Percentiles rank a stretch among this genome's conserved stretches.
phyloP scores from a whole-genome alignment of 805 yeast species.

The Saccharomyces paradoxus region DNA sequence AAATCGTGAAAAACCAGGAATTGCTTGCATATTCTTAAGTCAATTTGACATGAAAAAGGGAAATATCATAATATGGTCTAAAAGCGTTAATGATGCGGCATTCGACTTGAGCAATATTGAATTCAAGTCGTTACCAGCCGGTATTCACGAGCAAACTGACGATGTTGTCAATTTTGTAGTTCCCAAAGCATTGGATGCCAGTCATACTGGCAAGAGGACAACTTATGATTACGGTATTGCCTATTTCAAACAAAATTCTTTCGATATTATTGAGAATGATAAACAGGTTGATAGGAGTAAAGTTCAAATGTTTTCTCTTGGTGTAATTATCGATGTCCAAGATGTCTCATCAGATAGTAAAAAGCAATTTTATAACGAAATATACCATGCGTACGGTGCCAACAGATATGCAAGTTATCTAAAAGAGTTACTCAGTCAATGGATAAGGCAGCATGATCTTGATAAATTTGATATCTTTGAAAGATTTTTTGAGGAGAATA shows the following conservation, averaged over 20 bases:
- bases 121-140: slow-evolving; percentile 61
- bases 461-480: slow-evolving; percentile 12
- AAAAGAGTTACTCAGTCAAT: slow-evolving; percentile 14
- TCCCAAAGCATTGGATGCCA: slow-evolving; percentile 16
- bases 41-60: slow-evolving; percentile 30
- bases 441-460: slow-evolving; percentile 12
- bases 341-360: neutral
- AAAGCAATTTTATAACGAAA: slow-evolving; percentile 5
- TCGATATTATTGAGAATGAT: slow-evolving; percentile 17
- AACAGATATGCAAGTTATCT: slow-evolving; percentile 13
- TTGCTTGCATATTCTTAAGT: slow-evolving; percentile 22
- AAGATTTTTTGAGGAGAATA: slow-evolving; percentile 9
- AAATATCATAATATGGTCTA: slow-evolving; percentile 25
- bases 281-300: slow-evolving; percentile 33
- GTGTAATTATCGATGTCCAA: slow-evolving; percentile 45
- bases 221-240: slow-evolving; percentile 40
- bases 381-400: slow-evolving; percentile 1
- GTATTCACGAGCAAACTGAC: slow-evolving; percentile 43
- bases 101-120: slow-evolving; percentile 42
- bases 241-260: slow-evolving; percentile 40
- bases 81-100: slow-evolving; percentile 7
- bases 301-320: slow-evolving; percentile 58
- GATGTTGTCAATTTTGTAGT: slow-evolving; percentile 51
- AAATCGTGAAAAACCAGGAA: slow-evolving; percentile 7
- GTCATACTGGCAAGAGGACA: slow-evolving; percentile 11